Evolutionary conservation across 1,139 yeast genomes (phyloP).

Genomic region (Pichia sp.): DNA sequence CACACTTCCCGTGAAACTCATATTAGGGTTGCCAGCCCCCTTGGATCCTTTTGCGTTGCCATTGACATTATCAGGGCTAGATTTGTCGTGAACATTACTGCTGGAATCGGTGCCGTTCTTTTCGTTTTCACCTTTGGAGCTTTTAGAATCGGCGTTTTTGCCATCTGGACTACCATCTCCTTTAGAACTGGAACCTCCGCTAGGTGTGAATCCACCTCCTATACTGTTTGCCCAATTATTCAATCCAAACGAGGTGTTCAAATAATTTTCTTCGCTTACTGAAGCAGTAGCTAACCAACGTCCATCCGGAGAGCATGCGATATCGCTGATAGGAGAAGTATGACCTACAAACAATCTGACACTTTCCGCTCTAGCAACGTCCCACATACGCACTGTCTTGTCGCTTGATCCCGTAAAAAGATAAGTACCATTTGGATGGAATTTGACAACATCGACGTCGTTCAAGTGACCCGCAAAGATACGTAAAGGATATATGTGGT

Average conservation of each 20-base stretch:
- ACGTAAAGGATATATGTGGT: constrained; percentile 92
- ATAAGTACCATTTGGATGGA: constrained; percentile 95
- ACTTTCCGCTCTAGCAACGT: constrained; percentile 79
- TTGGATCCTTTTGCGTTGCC: neutral
- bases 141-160: neutral
- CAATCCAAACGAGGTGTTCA: constrained; percentile 29
- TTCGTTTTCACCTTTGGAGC: constrained; percentile 4
- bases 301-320: constrained; percentile 95
- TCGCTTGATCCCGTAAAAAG: constrained; percentile 94
- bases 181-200: constrained; percentile 7
- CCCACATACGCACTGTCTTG: constrained; percentile 98
- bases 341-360: constrained; percentile 96
- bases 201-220: constrained; percentile 18
- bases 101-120: too few relatives aligned
- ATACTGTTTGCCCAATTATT: constrained; percentile 15
- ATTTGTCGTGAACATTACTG: too few relatives aligned
- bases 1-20: constrained; percentile 18
- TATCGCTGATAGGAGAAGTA: constrained; percentile 77
- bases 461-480: constrained; percentile 96
- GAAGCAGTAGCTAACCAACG: constrained; percentile 96
- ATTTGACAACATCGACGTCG: constrained; percentile 92
- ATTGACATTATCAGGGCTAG: neutral
- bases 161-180: neutral
- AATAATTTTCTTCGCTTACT: constrained; percentile 60
- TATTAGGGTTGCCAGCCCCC: neutral